These are phyloP conservation scores for Microascus cirrosus DNA, from an alignment of 2,329 filamentous ascomycete genomes.

Conservation along the genomic window DNA sequence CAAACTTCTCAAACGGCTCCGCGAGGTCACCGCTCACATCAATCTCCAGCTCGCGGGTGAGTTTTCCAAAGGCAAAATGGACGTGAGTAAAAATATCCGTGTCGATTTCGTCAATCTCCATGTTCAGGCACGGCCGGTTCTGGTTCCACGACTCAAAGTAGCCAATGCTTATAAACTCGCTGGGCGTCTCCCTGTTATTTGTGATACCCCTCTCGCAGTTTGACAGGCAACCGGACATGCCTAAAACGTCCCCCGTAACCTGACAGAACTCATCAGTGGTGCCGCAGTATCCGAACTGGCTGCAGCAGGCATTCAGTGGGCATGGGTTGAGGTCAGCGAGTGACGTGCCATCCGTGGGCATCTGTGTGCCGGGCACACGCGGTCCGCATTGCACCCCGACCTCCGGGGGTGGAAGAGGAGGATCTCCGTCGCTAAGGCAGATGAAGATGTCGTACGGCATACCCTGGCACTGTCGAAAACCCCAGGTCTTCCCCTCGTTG, in stretches of 20 bases:
- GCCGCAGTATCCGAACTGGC: conserved; percentile 22
- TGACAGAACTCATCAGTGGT: conserved; percentile 30
- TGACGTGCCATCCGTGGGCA: conserved; percentile 17
- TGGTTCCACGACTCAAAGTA: conserved; percentile 22
- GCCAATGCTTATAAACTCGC: conserved; percentile 15
- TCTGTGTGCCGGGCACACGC: conserved; percentile 23
- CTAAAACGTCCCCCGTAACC: conserved; percentile 6
- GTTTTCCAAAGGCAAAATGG: conserved; percentile 19
- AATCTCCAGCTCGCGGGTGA: conserved; percentile 11
- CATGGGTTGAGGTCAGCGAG: conserved; percentile 32
- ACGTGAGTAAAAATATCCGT: conserved; percentile 17
- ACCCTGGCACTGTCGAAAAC: no score
- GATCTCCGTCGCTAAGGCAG: not conserved
- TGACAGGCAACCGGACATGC: conserved; percentile 16
- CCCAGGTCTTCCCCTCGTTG: no score
- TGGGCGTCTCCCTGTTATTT: conserved; percentile 12
- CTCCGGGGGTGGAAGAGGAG: conserved; percentile 9
- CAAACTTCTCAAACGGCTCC: conserved; percentile 15
- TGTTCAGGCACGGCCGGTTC: conserved; percentile 16
- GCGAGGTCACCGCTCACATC: conserved; percentile 8
- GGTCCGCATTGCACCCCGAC: conserved; percentile 21
- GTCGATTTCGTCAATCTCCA: conserved; percentile 12
- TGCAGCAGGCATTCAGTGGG: conserved; percentile 23
- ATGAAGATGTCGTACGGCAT: not conserved
- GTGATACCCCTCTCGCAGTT: conserved; percentile 21